Evolutionary conservation across 768 basidiomycete species (phyloP), one percentile per base, ranked within the genome.

Genomic region (Cystobasidium tubakii): DNA sequence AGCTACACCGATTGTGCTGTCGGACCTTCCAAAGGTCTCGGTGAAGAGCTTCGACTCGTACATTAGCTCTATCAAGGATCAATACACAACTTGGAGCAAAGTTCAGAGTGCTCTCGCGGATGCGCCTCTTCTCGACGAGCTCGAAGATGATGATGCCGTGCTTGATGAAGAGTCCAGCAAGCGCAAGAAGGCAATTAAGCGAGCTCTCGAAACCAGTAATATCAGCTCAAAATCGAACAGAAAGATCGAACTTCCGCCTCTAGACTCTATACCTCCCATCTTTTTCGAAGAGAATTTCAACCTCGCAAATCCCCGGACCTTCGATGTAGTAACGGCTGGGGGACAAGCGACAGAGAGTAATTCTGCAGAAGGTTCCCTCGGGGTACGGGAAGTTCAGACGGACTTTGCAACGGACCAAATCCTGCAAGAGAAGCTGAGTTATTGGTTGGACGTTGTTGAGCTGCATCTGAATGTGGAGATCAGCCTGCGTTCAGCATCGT

Each of bases 381-480:
- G 1, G 23, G 10, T 25, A 4, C 19, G 31, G 43, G 17, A 21
- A 23, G 21, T 74, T 12, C 71, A 65, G 34, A 66, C 54, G 33
- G 75, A 74, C 43, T 74, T 75, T 36, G 57, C 77, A 0, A n/a
- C 70, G 34, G 77, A 79, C 84, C 89, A 10, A 84, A 88, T 80
- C 85, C 88, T 94, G 1, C 88, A 95, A 12, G 94, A 97, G 80
- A 89, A 88, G 78, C 87, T 97, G 75, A 93, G 92, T 12, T 89
- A 91, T 71, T 89, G 95, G 78, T 88, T 94, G 1, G 96, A 97
- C 80, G 89, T 89, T 0, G 86, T 98, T 75, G 96, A 99, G 80
- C 88, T 92, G 74, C 95, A 99, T 81, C 89, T 99, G 71, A 87
- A 94, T 2, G 88, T 88, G 74, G 96, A 98, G 81, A 94, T 99